phyloP scores from a whole-genome alignment of 2,329 filamentous ascomycete genomes.

The Acarospora socialis region DNA sequence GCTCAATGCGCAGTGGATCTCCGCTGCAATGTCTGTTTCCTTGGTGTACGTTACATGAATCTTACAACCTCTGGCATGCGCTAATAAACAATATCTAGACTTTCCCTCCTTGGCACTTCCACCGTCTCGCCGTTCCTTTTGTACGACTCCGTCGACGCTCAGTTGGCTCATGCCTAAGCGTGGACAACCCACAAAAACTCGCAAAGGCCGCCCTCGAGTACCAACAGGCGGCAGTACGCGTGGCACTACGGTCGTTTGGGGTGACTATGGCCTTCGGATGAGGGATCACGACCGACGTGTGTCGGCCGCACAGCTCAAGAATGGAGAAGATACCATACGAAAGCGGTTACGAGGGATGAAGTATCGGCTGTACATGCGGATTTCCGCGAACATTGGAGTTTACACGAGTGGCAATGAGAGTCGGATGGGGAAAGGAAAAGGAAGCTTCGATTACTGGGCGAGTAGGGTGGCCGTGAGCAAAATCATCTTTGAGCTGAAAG shows the following conservation, averaged over 20 bases:
- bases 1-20: too few relatives aligned
- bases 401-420: constrained; percentile 93
- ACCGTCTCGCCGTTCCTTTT: constrained; percentile 49
- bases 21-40: too few relatives aligned
- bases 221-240: constrained; percentile 80
- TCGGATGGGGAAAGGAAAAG: constrained; percentile 99
- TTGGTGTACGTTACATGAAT: too few relatives aligned
- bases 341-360: constrained; percentile 76
- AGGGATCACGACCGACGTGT: constrained; percentile 85
- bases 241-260: constrained; percentile 92
- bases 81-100: constrained; percentile 17
- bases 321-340: constrained; percentile 89
- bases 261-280: constrained; percentile 90
- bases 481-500: constrained; percentile 83
- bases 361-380: constrained; percentile 81
- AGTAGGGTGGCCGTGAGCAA: constrained; percentile 79
- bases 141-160: constrained; percentile 45
- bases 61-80: too few relatives aligned
- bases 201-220: constrained; percentile 75
- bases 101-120: constrained; percentile 21
- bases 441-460: constrained; percentile 93
- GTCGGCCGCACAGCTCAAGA: constrained; percentile 70
- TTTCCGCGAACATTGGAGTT: constrained; percentile 85
- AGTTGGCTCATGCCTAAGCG: constrained; percentile 74
- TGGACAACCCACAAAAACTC: constrained; percentile 73